Evolutionary conservation across 164 flowering plant genomes (phyloP), one percentile per base, ranked within the genome.

Genomic region (Aristolochia fimbriata): DNA sequence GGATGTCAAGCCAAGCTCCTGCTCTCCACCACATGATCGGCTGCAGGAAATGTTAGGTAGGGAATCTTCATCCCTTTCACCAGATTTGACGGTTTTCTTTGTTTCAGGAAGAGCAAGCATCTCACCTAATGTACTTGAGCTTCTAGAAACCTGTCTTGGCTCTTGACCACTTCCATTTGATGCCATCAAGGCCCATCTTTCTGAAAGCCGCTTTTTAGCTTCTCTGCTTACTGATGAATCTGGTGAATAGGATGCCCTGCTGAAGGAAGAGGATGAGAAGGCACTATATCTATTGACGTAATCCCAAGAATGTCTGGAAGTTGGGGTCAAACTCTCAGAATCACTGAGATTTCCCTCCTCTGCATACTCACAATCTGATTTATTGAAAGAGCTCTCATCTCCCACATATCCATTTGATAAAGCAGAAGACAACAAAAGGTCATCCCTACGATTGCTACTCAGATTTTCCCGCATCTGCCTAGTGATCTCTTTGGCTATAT

Each of bases 121-220:
- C 68, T 93, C 99, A 46, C 96, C 97, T 65, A 93, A 67, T 50
- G 99, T 88, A 69, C 85, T 86, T 16, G 99, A 86, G 76, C 84
- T 81, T 75, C 85, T 83, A 46, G 81, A 74, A 3, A 73, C 66
- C 59, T 77, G 84, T 64, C 76, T 78, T 53, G 77, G 91, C 53
- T 90, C 92, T 60, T 69, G 83, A 66, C 61, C 65, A 64, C 65
- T 79, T 43, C 80, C 78, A 74, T 76, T 80, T 47, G 78, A 74
- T 64, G 92, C 63, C 87, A 85, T 81, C 84, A 86, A 64, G 27
- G 92, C 86, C 99, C 97, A 88, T 76, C 97, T 85, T 71, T 85
- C 96, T 54, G 99, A 93, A 52, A 90, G 91, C 11, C 96, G 83
- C 74, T 85, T 90, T 79, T 90, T 90, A 56, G 99, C 99, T 68